Base-by-base conservation (phyloP, 371 early-diverging fungal genomes). In the Mortierella sp. region DNA sequence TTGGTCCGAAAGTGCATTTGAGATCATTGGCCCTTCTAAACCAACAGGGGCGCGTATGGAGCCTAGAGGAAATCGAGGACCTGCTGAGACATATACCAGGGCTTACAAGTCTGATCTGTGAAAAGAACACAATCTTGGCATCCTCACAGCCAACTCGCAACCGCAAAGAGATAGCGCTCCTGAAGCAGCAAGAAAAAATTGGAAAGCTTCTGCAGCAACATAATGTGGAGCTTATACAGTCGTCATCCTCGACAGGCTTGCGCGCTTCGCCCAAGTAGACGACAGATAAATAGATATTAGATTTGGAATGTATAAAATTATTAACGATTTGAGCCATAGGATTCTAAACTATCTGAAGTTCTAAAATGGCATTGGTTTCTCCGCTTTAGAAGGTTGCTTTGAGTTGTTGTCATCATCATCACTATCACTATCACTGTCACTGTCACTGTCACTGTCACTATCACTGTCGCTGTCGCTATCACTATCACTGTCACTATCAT, bases 41-140 rank as follows among this genome's bases (percentile, higher is more conserved):
- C 23, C 79, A 78, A 34, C 79, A 78, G 35, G 79, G 79, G 15
- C 73, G 79, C 2, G 37, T 61, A 0, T 78, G 72, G 73, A 45
- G 47, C 6, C 61, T 54, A 5, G 66, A 68, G 12, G 73, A 73
- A 26, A 45, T 78, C 43, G 17, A 23, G 28, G 79, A 78, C 4
- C 35, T 78, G 53, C 34, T 78, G 13, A 65, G 29, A 5, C 61
- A 73, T 26, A 72, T 72, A 66, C 79, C 79, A 2, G 19, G 37
- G 5, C 53, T 78, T 17, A 31, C 62, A n/a, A 63, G 43, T 8
- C 32, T 78, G 34, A 29, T 55, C 37, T 78, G 79, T 53, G 79
- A 78, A 42, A 68, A 68, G 63, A 66, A 62, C 43, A 78, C 79
- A n/a, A 67, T 77, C 61, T 37, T 68, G 47, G 12, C 51, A 13